phyloP scores from a whole-genome alignment of 2,329 filamentous ascomycete genomes.

The Elsinoe ampelina region DNA sequence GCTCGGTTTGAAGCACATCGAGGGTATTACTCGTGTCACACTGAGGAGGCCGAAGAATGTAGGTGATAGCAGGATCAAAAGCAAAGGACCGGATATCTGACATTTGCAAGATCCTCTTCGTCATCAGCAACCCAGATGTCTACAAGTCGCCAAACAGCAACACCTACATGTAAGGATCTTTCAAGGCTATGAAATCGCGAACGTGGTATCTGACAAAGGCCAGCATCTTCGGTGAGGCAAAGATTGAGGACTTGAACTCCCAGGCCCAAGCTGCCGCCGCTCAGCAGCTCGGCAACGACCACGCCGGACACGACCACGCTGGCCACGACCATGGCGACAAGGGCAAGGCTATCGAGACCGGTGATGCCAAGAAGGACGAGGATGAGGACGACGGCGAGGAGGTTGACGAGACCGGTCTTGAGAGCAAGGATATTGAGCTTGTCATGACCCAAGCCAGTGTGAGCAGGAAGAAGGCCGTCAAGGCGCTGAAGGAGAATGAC shows the following conservation, averaged over 20 bases:
- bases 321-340: constrained; percentile 68
- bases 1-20: constrained; percentile 90
- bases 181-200: constrained; percentile 3
- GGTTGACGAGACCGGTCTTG: constrained; percentile 85
- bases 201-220: constrained; percentile 15
- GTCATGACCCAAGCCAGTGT: constrained; percentile 98
- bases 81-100: constrained; percentile 12
- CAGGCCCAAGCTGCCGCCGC: constrained; percentile 92
- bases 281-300: constrained; percentile 79
- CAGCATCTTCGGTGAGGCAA: constrained; percentile 98
- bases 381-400: constrained; percentile 92
- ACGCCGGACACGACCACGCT: constrained; percentile 58
- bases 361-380: constrained; percentile 56
- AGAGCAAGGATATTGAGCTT: constrained; percentile 98
- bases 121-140: constrained; percentile 99
- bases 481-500: constrained; percentile 97
- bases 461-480: constrained; percentile 96
- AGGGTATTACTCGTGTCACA: constrained; percentile 96
- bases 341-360: constrained; percentile 56
- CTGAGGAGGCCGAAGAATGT: constrained; percentile 98
- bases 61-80: constrained; percentile 38
- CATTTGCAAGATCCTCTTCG: constrained; percentile 75
- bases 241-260: constrained; percentile 99
- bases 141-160: constrained; percentile 99
- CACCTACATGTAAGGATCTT: constrained; percentile 84